phyloP scores from a whole-genome alignment of 169 alveolate species.

The Cryptosporidium viatorum region DNA sequence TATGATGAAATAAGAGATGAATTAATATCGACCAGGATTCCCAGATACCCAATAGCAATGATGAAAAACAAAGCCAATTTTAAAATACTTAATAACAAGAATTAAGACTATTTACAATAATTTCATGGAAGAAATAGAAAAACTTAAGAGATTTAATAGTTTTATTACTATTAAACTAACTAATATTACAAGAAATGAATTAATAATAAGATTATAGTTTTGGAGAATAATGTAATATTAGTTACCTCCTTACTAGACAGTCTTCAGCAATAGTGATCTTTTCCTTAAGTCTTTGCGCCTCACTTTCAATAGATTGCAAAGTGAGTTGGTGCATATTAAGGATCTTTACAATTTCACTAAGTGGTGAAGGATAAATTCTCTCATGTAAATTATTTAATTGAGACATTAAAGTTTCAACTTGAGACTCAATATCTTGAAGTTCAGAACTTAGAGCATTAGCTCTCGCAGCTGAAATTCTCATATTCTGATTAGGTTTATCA shows the following conservation, averaged over 20 bases:
- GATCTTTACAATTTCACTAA: slow-evolving; percentile 58
- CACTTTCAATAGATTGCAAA: slow-evolving; percentile 49
- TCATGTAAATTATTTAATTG: slow-evolving; percentile 65
- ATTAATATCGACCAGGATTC: too few relatives aligned
- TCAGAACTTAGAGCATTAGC: slow-evolving; percentile 69
- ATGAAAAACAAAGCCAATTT: too few relatives aligned
- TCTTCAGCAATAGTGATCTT: slow-evolving; percentile 62
- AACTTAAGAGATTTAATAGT: too few relatives aligned
- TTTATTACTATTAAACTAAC: too few relatives aligned
- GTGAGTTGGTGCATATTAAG: slow-evolving; percentile 65
- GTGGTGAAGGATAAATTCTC: slow-evolving; percentile 60
- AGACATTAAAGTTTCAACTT: slow-evolving; percentile 61
- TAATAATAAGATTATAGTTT: too few relatives aligned
- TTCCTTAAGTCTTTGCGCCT: slow-evolving; percentile 59
- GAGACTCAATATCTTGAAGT: slow-evolving; percentile 64
- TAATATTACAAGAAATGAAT: too few relatives aligned
- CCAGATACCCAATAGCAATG: too few relatives aligned
- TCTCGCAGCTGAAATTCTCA: slow-evolving; percentile 75
- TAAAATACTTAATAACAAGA: too few relatives aligned
- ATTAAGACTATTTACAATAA: too few relatives aligned
- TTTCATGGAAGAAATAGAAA: too few relatives aligned
- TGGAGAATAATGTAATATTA: too few relatives aligned
- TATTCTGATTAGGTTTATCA: slow-evolving; percentile 23
- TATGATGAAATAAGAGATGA: too few relatives aligned
- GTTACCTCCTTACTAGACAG: slow-evolving; percentile 62